phyloP scores from a whole-genome alignment of 192 early-diverging fungal genomes.

The Phlyctochytrium bullatum region DNA sequence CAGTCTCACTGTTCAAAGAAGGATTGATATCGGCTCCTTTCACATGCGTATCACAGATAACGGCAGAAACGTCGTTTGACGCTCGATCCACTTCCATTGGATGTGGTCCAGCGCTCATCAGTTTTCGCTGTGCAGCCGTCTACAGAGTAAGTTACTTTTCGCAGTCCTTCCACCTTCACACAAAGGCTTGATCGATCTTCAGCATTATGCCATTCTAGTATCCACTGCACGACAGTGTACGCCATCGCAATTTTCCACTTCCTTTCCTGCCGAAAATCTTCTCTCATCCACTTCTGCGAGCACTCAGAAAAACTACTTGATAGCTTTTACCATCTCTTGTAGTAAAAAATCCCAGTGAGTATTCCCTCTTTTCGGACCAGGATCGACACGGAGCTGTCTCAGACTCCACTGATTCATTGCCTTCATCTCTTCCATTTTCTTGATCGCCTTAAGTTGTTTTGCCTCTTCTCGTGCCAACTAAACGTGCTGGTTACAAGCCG shows the following conservation, averaged over 20 bases:
- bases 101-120: too few species aligned
- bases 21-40: too few species aligned
- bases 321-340: constrained; percentile 70
- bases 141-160: too few species aligned
- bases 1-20: too few species aligned
- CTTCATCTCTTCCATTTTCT: constrained; percentile 70
- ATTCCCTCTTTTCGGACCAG: constrained; percentile 50
- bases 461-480: constrained; percentile 75
- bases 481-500: too few species aligned
- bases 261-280: constrained; percentile 79
- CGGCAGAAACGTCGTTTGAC: too few species aligned
- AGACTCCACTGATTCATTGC: constrained; percentile 70
- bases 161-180: constrained; percentile 49
- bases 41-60: too few species aligned
- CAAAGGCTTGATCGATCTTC: constrained; percentile 67
- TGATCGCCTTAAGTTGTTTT: constrained; percentile 60
- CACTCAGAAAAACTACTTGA: background rate
- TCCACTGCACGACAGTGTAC: constrained; percentile 56
- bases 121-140: too few species aligned
- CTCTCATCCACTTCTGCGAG: constrained; percentile 70
- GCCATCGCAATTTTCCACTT: constrained; percentile 79
- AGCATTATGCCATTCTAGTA: constrained; percentile 74
- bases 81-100: too few species aligned
- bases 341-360: constrained; percentile 76
- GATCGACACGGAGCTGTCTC: constrained; percentile 67